Conservation (phyloP, 2,329 filamentous ascomycete species). For the Fusarium vanettenii region DNA sequence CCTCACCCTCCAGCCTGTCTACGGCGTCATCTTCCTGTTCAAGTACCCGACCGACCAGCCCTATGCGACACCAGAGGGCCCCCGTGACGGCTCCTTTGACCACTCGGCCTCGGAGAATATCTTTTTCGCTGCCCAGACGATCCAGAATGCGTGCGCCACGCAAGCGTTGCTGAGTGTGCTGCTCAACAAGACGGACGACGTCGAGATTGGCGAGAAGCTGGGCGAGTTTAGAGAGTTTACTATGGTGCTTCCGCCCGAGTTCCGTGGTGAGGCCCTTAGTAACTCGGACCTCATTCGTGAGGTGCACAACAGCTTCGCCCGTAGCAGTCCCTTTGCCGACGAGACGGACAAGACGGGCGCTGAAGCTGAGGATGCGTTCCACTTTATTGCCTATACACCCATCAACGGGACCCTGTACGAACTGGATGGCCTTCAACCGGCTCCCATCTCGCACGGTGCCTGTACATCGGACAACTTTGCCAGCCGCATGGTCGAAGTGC, state of each 20-base stretch:
- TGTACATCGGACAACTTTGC: conserved; percentile 81
- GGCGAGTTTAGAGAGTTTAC: conserved; percentile 89
- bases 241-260: conserved; percentile 81
- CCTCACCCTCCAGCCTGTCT: conserved; percentile 78
- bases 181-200: conserved; percentile 79
- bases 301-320: conserved; percentile 91
- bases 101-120: conserved; percentile 77
- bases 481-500: conserved; percentile 83
- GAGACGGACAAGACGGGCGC: conserved; percentile 76
- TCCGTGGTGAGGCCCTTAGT: conserved; percentile 70
- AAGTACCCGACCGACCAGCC: conserved; percentile 84
- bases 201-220: conserved; percentile 79
- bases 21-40: conserved; percentile 99
- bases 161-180: conserved; percentile 93
- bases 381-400: conserved; percentile 95
- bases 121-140: conserved; percentile 97
- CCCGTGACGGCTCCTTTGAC: conserved; percentile 87
- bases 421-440: conserved; percentile 92
- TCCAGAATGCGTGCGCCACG: conserved; percentile 98
- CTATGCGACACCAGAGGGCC: conserved; percentile 69
- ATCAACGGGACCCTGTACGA: conserved; percentile 88
- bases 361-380: conserved; percentile 89
- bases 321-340: conserved; percentile 89
- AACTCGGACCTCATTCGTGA: conserved; percentile 77
- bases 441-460: conserved; percentile 87